These are phyloP conservation scores for Chenopodium berlandieri DNA, from an alignment of 148 eudicot species.

Conservation along the genomic window DNA sequence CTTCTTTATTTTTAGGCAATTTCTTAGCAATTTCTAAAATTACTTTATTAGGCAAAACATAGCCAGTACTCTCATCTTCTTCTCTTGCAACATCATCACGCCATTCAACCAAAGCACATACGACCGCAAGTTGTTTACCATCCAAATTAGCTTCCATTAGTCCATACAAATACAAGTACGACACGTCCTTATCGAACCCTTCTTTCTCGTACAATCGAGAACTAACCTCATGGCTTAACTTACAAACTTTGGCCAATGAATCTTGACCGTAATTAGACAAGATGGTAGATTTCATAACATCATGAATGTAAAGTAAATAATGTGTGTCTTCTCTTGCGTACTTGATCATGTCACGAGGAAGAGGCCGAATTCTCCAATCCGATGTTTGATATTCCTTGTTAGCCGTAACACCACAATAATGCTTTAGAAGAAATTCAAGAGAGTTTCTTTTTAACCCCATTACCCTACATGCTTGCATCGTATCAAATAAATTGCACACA, in stretches of 20 bases:
- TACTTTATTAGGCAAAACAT: slow-evolving; percentile 6
- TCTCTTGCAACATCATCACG: slow-evolving; percentile 16
- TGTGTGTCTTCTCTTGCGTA: slow-evolving; percentile 19
- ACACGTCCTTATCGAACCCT: neutral
- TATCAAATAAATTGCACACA: slow-evolving; percentile 22
- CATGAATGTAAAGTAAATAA: slow-evolving; percentile 6
- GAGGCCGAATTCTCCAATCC: slow-evolving; percentile 17
- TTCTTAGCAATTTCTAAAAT: slow-evolving; percentile 7
- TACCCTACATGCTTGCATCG: slow-evolving; percentile 18
- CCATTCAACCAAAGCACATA: neutral
- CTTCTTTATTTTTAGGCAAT: neutral
- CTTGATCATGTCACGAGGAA: slow-evolving; percentile 3
- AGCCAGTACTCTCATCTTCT: slow-evolving; percentile 22
- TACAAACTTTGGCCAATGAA: neutral
- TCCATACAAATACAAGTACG: slow-evolving; percentile 12
- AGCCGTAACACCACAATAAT: neutral
- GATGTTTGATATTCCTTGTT: slow-evolving; percentile 12
- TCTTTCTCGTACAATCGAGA: slow-evolving; percentile 9
- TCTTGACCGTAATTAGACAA: neutral
- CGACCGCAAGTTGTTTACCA: neutral
- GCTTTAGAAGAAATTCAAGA: neutral
- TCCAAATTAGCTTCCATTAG: neutral
- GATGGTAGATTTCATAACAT: neutral
- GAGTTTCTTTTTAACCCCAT: slow-evolving; percentile 3
- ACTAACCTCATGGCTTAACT: neutral